Evolutionary conservation across 1,284 basidiomycete genomes (phyloP), one percentile per base, ranked within the genome.

Genomic region (Ceratobasidium theobromae): DNA sequence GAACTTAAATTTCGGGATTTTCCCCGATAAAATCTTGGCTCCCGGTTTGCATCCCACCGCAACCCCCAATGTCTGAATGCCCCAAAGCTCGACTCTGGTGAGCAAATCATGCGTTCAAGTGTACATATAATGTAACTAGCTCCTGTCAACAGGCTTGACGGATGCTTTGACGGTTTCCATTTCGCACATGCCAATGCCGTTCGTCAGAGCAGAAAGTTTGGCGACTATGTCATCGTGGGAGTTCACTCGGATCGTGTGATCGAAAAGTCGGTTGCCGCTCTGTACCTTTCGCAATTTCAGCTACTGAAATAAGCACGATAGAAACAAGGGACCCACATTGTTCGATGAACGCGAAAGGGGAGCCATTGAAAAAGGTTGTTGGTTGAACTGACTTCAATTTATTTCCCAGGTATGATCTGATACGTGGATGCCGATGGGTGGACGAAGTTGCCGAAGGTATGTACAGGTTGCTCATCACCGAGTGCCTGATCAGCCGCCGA

Each of bases 181-280:
- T 70, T 68, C 66, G 69, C 69, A 18, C 69, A 70, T 30, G 68
- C 68, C 9, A 70, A 70, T 43, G 69, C 69, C 32, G 62, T 69
- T 1, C 55, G 69, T 8, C 69, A 70, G 38, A 66, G 68, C 21
- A 49, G 55, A 33, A 57, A 38, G 18, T 62, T 70, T 41, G 58
- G 68, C 14, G 53, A 64, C 53, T 65, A 69, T 38, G 58, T 70
- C 18, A 51, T 67, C 14, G 69, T 69, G 5, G 69, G 70, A 2
- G 66, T 72, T 9, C 71, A 72, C 55, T 70, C 71, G 11, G 71
- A 72, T 57, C 66, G 52, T 38, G 60, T 69, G 41, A 72, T 72
- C n/a, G 43, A 67, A n/a, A 69, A 64, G 71, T 70, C 32, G 11
- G 66, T 66, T 5, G 21, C 11, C 0, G 21, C 38, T 57, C 9